Conservation (phyloP, 2,329 filamentous ascomycete species). For the Scolecobasidium constrictum region DNA sequence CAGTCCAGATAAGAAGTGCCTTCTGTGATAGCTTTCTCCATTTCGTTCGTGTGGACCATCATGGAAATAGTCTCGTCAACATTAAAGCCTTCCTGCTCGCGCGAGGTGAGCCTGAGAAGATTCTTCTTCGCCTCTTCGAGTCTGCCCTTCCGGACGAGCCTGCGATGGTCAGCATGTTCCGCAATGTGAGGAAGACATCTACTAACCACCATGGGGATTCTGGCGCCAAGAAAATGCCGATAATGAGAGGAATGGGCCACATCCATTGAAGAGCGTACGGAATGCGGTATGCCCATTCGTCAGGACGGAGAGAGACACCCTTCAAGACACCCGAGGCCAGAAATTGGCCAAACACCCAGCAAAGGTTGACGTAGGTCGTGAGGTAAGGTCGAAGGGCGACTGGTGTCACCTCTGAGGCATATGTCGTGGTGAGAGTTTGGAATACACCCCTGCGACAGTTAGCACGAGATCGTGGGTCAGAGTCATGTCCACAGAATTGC, state of each 20-base stretch:
- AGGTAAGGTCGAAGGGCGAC: constrained; percentile 50
- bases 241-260: constrained; percentile 57
- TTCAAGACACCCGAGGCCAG: constrained; percentile 64
- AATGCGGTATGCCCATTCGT: constrained; percentile 60
- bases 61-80: constrained; percentile 64
- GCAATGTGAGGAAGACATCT: too few relatives aligned
- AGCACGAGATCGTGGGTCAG: too few relatives aligned
- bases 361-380: constrained; percentile 62
- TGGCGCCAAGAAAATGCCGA: constrained; percentile 57
- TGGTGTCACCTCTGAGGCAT: constrained; percentile 54
- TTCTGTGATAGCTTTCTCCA: constrained; percentile 65
- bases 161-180: too few relatives aligned
- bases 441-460: too few relatives aligned
- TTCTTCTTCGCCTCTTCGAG: constrained; percentile 55
- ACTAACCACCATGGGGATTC: constrained; percentile 69
- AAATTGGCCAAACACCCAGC: constrained; percentile 64
- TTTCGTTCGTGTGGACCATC: constrained; percentile 81
- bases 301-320: constrained; percentile 51
- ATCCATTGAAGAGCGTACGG: constrained; percentile 44
- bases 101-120: constrained; percentile 53
- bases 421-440: constrained; percentile 38
- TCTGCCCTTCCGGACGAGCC: constrained; percentile 56
- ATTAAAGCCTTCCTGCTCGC: constrained; percentile 60
- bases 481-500: too few relatives aligned
- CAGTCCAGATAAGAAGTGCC: constrained; percentile 72